Percentiles rank a stretch among this genome's conserved stretches.
These are phyloP conservation scores for Curvularia lunata DNA, from an alignment of 2,329 filamentous ascomycete genomes.

Conservation along the genomic window DNA sequence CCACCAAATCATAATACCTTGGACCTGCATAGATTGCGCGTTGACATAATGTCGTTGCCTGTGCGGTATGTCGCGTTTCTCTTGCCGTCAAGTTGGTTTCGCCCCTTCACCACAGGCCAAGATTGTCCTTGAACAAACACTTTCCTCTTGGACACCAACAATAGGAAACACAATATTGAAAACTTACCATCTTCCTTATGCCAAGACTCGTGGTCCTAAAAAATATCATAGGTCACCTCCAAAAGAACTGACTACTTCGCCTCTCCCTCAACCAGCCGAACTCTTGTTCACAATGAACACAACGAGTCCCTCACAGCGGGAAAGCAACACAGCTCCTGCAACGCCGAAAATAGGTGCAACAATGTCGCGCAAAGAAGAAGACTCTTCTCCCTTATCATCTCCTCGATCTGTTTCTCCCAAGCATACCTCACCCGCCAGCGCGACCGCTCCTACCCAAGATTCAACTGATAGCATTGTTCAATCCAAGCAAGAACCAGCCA, in stretches of 20 bases:
- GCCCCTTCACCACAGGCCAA: not conserved
- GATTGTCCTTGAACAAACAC: not conserved
- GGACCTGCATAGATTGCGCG: not conserved
- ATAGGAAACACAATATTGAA: constrained; percentile 1
- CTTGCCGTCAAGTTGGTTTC: not conserved
- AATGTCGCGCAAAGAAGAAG: constrained; percentile 13
- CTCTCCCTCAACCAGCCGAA: not conserved
- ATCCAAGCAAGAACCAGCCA: not conserved
- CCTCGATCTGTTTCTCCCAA: constrained; percentile 7
- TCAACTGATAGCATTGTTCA: not conserved
- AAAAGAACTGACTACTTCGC: not conserved
- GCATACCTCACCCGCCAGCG: not conserved
- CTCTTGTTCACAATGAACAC: not conserved
- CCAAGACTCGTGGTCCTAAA: constrained; percentile 3
- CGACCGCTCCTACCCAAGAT: constrained; percentile 2
- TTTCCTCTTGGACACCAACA: not conserved
- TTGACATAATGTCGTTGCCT: constrained; percentile 35
- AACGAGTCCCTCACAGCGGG: constrained; percentile 1
- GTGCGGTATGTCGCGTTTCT: constrained; percentile 31
- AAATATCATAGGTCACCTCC: constrained; percentile 13
- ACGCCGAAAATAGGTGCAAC: constrained; percentile 11
- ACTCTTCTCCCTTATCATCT: constrained; percentile 23
- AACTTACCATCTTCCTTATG: not conserved
- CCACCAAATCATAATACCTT: not conserved
- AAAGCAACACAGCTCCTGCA: not conserved